Percentiles rank a stretch among this genome's conserved stretches.
Evolutionary conservation across 164 flowering plant species (phyloP).

Genomic region (Hamamelis virginiana): DNA sequence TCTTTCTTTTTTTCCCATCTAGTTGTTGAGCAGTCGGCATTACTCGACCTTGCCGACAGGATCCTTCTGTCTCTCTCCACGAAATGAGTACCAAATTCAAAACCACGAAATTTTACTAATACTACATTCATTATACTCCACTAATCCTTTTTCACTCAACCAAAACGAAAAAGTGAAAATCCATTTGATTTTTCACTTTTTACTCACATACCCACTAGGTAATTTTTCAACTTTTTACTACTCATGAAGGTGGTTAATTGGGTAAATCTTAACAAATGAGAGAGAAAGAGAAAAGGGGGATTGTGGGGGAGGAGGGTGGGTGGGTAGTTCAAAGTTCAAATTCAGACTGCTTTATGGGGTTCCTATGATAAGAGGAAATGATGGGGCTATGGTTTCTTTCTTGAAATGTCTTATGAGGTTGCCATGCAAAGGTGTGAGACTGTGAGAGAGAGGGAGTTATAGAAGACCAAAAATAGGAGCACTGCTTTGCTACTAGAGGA

Average conservation of each 20-base stretch:
- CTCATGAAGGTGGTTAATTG: not conserved
- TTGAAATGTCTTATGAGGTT: constrained; percentile 1
- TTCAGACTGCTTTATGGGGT: constrained; percentile 12
- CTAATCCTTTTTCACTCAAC: not conserved
- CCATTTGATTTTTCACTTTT: constrained; percentile 6
- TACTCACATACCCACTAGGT: not conserved
- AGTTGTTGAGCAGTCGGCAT: constrained; percentile 53
- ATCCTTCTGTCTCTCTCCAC: constrained; percentile 28
- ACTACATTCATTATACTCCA: constrained; percentile 17
- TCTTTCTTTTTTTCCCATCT: constrained; percentile 19
- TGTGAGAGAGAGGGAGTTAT: not conserved
- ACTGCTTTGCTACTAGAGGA: constrained; percentile 6
- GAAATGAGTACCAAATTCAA: constrained; percentile 24
- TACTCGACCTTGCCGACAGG: constrained; percentile 42
- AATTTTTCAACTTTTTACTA: constrained; percentile 5
- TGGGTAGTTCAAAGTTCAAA: constrained; percentile 3
- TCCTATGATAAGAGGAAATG: constrained; percentile 5
- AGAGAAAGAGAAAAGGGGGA: not conserved
- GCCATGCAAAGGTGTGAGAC: constrained; percentile 10
- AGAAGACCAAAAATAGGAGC: constrained; percentile 2
- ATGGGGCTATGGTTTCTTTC: constrained; percentile 2
- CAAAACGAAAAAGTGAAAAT: not conserved
- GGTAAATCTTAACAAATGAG: constrained; percentile 2
- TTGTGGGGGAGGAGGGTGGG: no score
- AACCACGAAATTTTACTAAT: constrained; percentile 13